A percentile compares a stretch with the other conserved stretches of the same genome.
Evolutionary conservation across 805 yeast genomes (phyloP).

Genomic region (Saccharomycopsis sp.): DNA sequence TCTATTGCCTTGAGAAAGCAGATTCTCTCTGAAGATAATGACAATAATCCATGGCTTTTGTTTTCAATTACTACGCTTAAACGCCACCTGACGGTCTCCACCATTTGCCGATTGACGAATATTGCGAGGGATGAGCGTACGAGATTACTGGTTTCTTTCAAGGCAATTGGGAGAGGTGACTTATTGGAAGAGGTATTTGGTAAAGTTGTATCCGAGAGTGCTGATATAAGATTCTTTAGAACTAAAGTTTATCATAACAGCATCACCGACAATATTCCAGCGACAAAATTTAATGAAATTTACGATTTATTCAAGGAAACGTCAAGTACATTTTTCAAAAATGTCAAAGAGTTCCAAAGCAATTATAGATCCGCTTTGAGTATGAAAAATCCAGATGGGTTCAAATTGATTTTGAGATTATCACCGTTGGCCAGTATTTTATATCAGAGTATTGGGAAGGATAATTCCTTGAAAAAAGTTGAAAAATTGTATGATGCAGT

Average conservation of each 20-base stretch:
- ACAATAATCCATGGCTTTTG: neutral
- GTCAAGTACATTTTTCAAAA: constrained; percentile 20
- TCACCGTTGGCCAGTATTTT: constrained; percentile 16
- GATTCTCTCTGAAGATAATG: neutral
- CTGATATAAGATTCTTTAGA: constrained; percentile 20
- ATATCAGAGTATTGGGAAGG: constrained; percentile 1
- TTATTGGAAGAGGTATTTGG: constrained; percentile 23
- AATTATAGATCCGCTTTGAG: constrained; percentile 22
- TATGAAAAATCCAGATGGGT: neutral
- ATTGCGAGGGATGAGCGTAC: constrained; percentile 33
- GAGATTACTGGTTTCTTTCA: constrained; percentile 38
- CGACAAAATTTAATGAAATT: constrained; percentile 6
- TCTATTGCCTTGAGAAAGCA: neutral
- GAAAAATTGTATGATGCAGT: neutral
- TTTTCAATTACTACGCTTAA: no score
- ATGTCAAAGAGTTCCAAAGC: constrained; percentile 31
- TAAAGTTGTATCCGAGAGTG: constrained; percentile 24
- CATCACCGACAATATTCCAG: constrained; percentile 5
- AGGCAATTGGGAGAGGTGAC: constrained; percentile 42
- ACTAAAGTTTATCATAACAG: constrained; percentile 22
- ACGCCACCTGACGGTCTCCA: constrained; percentile 31
- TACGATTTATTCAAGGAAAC: constrained; percentile 21
- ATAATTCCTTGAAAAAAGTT: constrained; percentile 6
- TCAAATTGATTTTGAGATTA: neutral
- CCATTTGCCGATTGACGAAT: constrained; percentile 42